phyloP scores from a whole-genome alignment of 441 rosid species.

The Aleurites moluccanus region DNA sequence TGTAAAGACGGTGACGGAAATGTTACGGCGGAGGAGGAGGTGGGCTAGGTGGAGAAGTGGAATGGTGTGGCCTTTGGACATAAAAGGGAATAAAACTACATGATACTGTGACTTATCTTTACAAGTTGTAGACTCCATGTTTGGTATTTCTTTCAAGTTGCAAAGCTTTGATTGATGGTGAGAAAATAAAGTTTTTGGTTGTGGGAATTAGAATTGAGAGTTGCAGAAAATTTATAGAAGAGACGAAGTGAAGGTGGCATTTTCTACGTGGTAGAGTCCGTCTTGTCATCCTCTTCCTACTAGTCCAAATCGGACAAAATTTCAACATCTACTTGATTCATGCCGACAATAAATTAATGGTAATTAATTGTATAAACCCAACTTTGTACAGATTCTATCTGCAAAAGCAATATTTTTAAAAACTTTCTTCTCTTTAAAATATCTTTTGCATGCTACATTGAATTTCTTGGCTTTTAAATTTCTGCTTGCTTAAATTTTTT shows the following conservation, averaged over 20 bases:
- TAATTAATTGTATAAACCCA: too few relatives aligned
- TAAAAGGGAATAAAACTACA: conserved; percentile 66
- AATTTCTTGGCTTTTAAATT: not conserved
- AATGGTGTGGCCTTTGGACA: conserved; percentile 78
- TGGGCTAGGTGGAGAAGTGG: conserved; percentile 67
- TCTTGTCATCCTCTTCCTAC: too few relatives aligned
- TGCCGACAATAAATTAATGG: too few relatives aligned
- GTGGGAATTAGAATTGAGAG: not conserved
- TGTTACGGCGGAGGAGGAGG: conserved; percentile 51
- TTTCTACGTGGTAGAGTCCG: too few relatives aligned
- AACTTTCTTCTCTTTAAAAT: not conserved
- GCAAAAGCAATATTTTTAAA: conserved; percentile 3
- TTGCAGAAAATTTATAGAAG: too few relatives aligned
- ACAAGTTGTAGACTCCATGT: not conserved
- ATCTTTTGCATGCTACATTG: not conserved
- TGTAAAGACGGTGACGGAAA: conserved; percentile 56
- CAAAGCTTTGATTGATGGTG: not conserved
- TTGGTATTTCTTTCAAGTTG: not conserved
- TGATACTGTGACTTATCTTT: conserved; percentile 23
- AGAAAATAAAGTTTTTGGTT: not conserved
- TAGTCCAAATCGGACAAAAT: too few relatives aligned
- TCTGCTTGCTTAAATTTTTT: too few relatives aligned
- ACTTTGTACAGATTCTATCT: too few relatives aligned
- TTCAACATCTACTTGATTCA: too few relatives aligned
- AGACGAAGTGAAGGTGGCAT: too few relatives aligned